These are phyloP conservation scores for Dovyalis caffra DNA, from an alignment of 345 rosid genomes.

Conservation along the genomic window DNA sequence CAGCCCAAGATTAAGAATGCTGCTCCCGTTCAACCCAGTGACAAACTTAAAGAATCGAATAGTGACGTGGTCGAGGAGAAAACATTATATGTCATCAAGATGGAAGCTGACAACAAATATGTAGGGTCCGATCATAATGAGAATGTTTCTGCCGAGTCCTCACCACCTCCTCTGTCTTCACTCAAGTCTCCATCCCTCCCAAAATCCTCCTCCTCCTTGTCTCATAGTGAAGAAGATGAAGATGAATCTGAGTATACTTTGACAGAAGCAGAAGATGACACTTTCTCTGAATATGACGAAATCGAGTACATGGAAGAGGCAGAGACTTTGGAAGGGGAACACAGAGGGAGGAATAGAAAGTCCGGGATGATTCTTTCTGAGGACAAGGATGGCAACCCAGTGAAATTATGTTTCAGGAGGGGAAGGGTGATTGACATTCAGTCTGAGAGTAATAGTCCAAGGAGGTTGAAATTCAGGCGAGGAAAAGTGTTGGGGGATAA, in stretches of 20 bases:
- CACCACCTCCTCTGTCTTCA: conserved; percentile 26
- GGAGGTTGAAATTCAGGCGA: conserved; percentile 65
- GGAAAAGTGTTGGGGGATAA: conserved; percentile 44
- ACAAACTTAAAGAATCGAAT: conserved; percentile 14
- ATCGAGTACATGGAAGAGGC: conserved; percentile 21
- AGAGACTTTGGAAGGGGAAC: conserved; percentile 24
- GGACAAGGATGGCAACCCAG: conserved; percentile 33
- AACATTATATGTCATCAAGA: conserved; percentile 60
- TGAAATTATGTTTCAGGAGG: conserved; percentile 57
- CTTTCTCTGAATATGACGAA: conserved; percentile 40
- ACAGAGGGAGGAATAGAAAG: conserved; percentile 23
- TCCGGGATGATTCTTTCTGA: conserved; percentile 24
- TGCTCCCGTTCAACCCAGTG: conserved; percentile 27
- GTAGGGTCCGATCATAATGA: conserved; percentile 46
- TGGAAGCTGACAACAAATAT: conserved; percentile 44
- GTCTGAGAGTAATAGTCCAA: conserved; percentile 48
- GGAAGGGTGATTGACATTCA: conserved; percentile 56
- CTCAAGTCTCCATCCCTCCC: conserved; percentile 18
- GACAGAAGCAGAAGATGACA: conserved; percentile 42
- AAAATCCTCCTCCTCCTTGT: conserved; percentile 28
- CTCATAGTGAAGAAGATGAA: conserved; percentile 34
- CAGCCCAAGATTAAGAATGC: conserved; percentile 27
- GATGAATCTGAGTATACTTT: conserved; percentile 37
- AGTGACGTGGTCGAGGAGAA: conserved; percentile 50
- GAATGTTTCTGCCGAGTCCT: conserved; percentile 35